Conservation (phyloP, 2,329 filamentous ascomycete species). For the Ascochyta clinopodiicola region DNA sequence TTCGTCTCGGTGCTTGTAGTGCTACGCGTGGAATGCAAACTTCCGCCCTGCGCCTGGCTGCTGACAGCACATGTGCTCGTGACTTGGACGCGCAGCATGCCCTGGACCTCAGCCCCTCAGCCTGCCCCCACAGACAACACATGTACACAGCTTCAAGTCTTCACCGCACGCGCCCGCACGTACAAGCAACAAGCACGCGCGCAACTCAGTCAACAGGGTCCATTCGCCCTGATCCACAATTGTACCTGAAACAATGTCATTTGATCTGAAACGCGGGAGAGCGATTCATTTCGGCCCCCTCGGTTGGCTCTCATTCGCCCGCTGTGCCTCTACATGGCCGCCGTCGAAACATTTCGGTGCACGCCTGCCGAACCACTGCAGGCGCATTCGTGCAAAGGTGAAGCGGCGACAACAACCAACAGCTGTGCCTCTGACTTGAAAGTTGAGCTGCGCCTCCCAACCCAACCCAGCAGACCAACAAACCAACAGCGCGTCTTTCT, state of each 20-base stretch:
- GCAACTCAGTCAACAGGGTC: constrained; percentile 2
- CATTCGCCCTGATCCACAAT: constrained; percentile 7
- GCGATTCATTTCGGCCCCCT: constrained; percentile 36
- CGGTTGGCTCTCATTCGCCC: constrained; percentile 34
- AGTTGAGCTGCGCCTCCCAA: constrained; percentile 17
- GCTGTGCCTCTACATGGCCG: constrained; percentile 16
- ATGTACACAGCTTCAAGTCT: background rate
- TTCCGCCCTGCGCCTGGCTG: background rate
- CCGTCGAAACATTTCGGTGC: constrained; percentile 19
- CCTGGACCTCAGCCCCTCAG: background rate
- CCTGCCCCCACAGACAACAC: background rate
- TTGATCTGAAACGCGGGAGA: constrained; percentile 41
- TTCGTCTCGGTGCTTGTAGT: background rate
- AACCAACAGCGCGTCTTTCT: background rate
- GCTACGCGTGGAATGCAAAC: background rate
- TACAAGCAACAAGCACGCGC: constrained; percentile 2
- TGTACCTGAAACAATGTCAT: constrained; percentile 40
- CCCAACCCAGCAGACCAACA: constrained; percentile 6
- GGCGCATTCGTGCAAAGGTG: constrained; percentile 14
- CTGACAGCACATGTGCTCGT: constrained; percentile 10
- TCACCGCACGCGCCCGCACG: constrained; percentile 1
- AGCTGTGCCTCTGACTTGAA: constrained; percentile 15
- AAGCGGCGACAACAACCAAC: constrained; percentile 26
- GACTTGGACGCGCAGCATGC: background rate
- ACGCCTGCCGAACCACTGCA: constrained; percentile 36